Evolutionary conservation across 2,329 filamentous ascomycete species (phyloP), one percentile per base, ranked within the genome.

Genomic region (Lasiodiplodia gonubiensis): DNA sequence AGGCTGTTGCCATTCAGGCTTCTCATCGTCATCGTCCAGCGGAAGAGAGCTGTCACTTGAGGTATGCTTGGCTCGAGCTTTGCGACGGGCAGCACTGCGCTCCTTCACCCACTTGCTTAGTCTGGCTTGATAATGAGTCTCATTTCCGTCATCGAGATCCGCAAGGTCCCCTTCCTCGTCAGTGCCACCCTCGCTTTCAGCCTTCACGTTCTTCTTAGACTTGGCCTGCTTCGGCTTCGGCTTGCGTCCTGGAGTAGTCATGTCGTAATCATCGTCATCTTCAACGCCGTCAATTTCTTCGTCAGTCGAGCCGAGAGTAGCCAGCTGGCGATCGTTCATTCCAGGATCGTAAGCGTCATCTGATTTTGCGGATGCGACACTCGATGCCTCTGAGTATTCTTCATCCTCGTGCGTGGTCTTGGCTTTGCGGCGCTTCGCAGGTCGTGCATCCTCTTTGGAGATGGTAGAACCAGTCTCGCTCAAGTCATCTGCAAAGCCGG

Each of bases 111-210:
- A 99, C 66, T 87, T 87, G 25, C 87, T 85, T 4, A 99, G 78
- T 51, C 95, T 88, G 53, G 83, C 82, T 73, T 92, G 90, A 76
- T 96, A 99, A 23, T 93, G 84, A 0, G 84, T 81, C 76, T 97
- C 94, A 68, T 97, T 91, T 0, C 95, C 96, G 77, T 99, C 95
- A 73, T 99, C 95, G 23, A 97, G 79, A 2, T 86, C 86, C 14
- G 85, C 83, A 35, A 90, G 77, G 71, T 89, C 87, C 71, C 76
- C 75, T 11, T 72, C 73, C 16, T 71, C 74, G 3, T 72, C 72
- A 16, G 70, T 33, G 30, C 30, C 68, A n/a, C 71, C 64, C 25
- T 69, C 64, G 33, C 68, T 52, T 18, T 73, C 74, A 7, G 70
- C 66, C 37, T 70, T 73, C 25, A 63, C 66, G 52, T 71, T 75